Evolutionary conservation across 2,329 filamentous ascomycete species (phyloP), one percentile per base, ranked within the genome.

Genomic region (Apiospora malaysiana): DNA sequence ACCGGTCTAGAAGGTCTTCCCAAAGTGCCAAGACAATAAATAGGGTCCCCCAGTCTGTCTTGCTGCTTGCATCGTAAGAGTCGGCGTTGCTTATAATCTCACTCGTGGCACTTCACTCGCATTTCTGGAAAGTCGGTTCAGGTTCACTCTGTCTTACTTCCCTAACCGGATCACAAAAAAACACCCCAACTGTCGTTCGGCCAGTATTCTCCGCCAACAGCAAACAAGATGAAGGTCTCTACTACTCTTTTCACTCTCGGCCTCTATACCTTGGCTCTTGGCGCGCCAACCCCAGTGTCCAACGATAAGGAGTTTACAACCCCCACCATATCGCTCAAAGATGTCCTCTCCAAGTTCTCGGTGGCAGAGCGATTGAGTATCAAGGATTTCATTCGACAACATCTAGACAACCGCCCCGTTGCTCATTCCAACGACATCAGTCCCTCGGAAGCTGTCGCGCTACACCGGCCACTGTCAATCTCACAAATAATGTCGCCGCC

Each of bases 401-500:
- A 63, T 40, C 14, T 23, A 9, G 56, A 40, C 32, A n/a, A 12
- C 56, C 32, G 23, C 14, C 56, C 32, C 3, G 32, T 14, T 4
- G 56, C 32, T 21, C 18, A 27, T 32, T 63, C 56, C 32, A 18
- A 14, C 32, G 21, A 40, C 18, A 14, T 63, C 56, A 63, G 56
- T 4, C n/a, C 40, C n/a, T 21, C 46, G 10, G 46, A 56, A 6
- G 46, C 46, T 14, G 18, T 42, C 18, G 27, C 43, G 18, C 37
- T 40, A 18, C 67, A 37, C n/a, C 46, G 47, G 37, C 68, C 68
- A 42, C 23, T 65, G 27, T n/a, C 69, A 23, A 47, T 37, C 12
- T 37, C 66, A 25, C 70, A 70, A 23, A 37, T 72, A 23, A 43
- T 70, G 25, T 69, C 71, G 5, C 25, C 70, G 10, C 51, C 9